Percentiles rank a stretch among this genome's conserved stretches.
Evolutionary conservation across 306 rosid species (phyloP).

Genomic region (Castanea crenata): DNA sequence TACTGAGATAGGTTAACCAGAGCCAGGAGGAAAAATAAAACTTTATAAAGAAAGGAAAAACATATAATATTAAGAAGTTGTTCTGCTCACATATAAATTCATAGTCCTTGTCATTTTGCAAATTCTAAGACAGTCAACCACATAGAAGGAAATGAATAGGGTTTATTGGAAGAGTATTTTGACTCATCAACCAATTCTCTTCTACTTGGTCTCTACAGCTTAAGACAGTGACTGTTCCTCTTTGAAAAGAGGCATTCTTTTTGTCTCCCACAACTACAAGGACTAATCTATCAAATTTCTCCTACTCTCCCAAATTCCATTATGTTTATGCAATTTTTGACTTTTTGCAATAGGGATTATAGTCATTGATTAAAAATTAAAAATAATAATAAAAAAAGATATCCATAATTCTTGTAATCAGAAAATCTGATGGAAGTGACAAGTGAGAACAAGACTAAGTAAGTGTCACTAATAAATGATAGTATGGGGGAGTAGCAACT

Average conservation of each 20-base stretch:
- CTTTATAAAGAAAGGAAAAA: not conserved
- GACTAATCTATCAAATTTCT: not conserved
- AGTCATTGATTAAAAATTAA: not conserved
- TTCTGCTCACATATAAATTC: not conserved
- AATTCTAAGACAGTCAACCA: constrained; percentile 1
- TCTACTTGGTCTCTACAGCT: not conserved
- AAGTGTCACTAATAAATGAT: not conserved
- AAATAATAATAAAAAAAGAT: not conserved
- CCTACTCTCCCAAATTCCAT: constrained; percentile 1
- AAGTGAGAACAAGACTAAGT: not conserved
- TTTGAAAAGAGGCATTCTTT: not conserved
- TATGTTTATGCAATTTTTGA: not conserved
- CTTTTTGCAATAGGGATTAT: constrained; percentile 7
- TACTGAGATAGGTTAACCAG: no score
- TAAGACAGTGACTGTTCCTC: not conserved
- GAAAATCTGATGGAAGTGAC: not conserved
- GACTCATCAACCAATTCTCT: not conserved
- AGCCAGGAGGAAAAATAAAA: not conserved
- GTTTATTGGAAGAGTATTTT: not conserved
- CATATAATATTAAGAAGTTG: not conserved
- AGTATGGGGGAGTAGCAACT: not conserved
- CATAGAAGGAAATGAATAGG: not conserved
- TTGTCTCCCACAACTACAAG: not conserved
- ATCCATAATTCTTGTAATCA: not conserved
- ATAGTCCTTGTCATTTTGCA: constrained; percentile 13